Evolutionary conservation across 1,284 basidiomycete species (phyloP), one percentile per base, ranked within the genome.

Genomic region (Agroathelia rolfsii): DNA sequence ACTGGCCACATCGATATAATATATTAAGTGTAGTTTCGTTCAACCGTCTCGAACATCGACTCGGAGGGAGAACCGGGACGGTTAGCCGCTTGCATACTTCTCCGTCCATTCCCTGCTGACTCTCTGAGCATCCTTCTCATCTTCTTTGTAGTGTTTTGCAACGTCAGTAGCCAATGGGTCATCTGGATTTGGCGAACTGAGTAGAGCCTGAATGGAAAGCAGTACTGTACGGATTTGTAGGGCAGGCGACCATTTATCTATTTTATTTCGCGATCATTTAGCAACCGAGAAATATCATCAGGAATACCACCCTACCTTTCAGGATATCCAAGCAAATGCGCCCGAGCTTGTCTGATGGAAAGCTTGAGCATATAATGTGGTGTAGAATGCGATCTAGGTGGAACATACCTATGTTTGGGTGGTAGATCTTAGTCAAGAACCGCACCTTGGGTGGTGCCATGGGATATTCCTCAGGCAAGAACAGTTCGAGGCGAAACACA

Each of bases 361-460:
- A 15, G 21, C 27, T 8, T 8, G 7, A 18, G 24, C 15, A n/a
- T 5, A 29, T 31, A 16, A 30, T 12, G 35, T 31, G 7, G n/a
- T 20, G 20, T 16, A 11, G 13, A 25, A 16, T 9, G n/a, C n/a
- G n/a, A n/a, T n/a, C n/a, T n/a, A n/a, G n/a, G n/a, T n/a, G 13
- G 10, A 15, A 35, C 51, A 44, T 42, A 78, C 76, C 79, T 52
- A 85, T 85, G 58, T 85, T 85, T 6, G 81, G 81, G 56, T 85
- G 81, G 59, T 85, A 85, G 57, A 85, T 81, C 69, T 80, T 81
- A 40, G 81, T 84, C 34, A 84, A 57, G 65, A 84, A 85, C 37
- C 81, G 71, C 37, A 85, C 81, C 59, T 84, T 84, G 19, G 81
- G 81, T 2, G 81, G 78, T 30, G 72, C 73, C 80, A 85, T 83